These are phyloP conservation scores for Gossypium davidsonii DNA, from an alignment of 441 rosid genomes.

Conservation along the genomic window DNA sequence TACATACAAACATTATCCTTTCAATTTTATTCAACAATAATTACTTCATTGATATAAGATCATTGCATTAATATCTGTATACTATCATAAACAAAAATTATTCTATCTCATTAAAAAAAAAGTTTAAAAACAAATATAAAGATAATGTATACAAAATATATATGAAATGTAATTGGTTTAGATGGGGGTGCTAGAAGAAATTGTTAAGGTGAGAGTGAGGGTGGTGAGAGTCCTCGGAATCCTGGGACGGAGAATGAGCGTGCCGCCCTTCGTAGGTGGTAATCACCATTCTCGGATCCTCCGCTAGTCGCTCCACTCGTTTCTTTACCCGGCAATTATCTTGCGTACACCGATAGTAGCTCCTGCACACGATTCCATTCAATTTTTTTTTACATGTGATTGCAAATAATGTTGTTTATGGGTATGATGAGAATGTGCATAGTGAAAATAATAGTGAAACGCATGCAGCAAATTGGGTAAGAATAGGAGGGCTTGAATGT, in stretches of 20 bases:
- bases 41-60: no score
- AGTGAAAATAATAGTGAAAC: no score
- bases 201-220: constrained; percentile 41
- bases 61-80: no score
- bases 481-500: background rate
- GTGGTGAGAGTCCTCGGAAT: constrained; percentile 56
- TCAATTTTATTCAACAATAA: no score
- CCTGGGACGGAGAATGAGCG: constrained; percentile 74
- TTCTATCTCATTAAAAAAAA: background rate
- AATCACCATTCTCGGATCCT: constrained; percentile 96
- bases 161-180: background rate
- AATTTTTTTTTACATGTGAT: background rate
- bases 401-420: background rate
- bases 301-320: constrained; percentile 91
- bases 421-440: background rate
- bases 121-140: no score
- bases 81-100: no score
- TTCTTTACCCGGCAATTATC: constrained; percentile 88
- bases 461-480: background rate
- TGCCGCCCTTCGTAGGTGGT: constrained; percentile 97
- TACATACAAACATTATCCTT: no score
- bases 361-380: constrained; percentile 37
- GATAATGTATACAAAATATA: no score
- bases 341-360: constrained; percentile 90
- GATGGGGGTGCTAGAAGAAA: constrained; percentile 52